These are phyloP conservation scores for Cladobotryum mycophilum DNA, from an alignment of 2,329 filamentous ascomycete genomes.

Conservation along the genomic window DNA sequence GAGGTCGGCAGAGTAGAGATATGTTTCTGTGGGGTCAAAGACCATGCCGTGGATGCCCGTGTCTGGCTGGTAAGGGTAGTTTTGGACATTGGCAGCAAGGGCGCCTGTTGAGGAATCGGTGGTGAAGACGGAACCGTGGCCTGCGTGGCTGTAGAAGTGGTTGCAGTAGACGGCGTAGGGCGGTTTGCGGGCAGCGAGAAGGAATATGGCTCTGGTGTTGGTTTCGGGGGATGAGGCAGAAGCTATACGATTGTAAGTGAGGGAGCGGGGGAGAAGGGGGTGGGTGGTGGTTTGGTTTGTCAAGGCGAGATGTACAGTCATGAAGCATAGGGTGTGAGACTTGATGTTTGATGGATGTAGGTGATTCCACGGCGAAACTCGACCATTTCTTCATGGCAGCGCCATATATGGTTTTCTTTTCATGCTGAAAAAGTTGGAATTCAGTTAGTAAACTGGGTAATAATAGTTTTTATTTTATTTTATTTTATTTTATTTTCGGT, in stretches of 20 bases:
- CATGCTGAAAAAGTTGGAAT: slow-evolving; percentile 47
- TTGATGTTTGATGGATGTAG: slow-evolving; percentile 69
- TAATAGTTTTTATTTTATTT: neutral
- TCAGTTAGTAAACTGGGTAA: neutral
- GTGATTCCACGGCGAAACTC: slow-evolving; percentile 69
- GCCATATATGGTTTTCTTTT: slow-evolving; percentile 79
- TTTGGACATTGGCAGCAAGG: slow-evolving; percentile 61
- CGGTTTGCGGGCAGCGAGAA: slow-evolving; percentile 69
- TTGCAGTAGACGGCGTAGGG: slow-evolving; percentile 84
- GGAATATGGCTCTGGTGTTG: slow-evolving; percentile 84
- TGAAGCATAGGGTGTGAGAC: slow-evolving; percentile 69
- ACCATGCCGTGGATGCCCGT: slow-evolving; percentile 78
- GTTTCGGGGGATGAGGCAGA: slow-evolving; percentile 62
- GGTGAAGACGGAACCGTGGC: slow-evolving; percentile 71
- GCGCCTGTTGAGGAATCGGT: slow-evolving; percentile 46
- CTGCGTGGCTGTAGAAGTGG: slow-evolving; percentile 82
- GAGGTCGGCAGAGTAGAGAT: slow-evolving; percentile 75
- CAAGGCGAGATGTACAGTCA: slow-evolving; percentile 52
- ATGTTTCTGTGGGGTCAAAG: slow-evolving; percentile 66
- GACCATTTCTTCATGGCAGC: slow-evolving; percentile 93
- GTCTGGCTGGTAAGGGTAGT: slow-evolving; percentile 63
- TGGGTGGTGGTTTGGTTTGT: neutral
- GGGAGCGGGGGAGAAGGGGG: no score
- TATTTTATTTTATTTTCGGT: neutral
- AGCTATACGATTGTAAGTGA: slow-evolving; percentile 36